Evolutionary conservation across 306 rosid genomes (phyloP).

Genomic region (Cajanus cajan): DNA sequence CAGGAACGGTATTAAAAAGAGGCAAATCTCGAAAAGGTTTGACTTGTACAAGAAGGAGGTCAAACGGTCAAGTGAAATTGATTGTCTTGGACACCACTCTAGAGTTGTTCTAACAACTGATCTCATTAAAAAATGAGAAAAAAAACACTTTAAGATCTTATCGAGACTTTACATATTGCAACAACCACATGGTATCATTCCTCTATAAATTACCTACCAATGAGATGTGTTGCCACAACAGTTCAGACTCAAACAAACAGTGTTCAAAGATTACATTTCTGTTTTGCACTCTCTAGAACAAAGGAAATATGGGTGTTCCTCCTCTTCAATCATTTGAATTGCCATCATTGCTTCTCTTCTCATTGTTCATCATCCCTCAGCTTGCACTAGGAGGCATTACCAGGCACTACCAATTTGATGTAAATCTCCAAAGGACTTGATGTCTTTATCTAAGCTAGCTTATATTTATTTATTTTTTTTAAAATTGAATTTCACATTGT

Average conservation of each 20-base stretch:
- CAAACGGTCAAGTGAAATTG: slow-evolving; percentile 39
- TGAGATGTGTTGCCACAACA: not conserved
- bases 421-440: slow-evolving; percentile 7
- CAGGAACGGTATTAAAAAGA: not conserved
- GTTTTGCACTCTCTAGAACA: not conserved
- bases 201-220: slow-evolving; percentile 32
- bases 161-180: not conserved
- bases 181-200: slow-evolving; percentile 26
- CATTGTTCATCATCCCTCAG: slow-evolving; percentile 34
- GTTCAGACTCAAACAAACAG: not conserved
- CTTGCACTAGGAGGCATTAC: slow-evolving; percentile 49
- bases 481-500: too few species aligned
- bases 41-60: slow-evolving; percentile 56
- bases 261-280: not conserved
- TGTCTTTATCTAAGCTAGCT: slow-evolving; percentile 4
- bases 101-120: slow-evolving; percentile 57
- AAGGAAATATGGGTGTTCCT: slow-evolving; percentile 39
- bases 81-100: slow-evolving; percentile 70
- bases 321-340: not conserved
- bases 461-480: too few species aligned
- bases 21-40: slow-evolving; percentile 21
- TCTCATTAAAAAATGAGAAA: slow-evolving; percentile 6
- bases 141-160: not conserved
- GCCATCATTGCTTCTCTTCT: slow-evolving; percentile 17
- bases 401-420: slow-evolving; percentile 65